Evolutionary conservation across 352 stramenopile species (phyloP).

Genomic region (Phytophthora hibernalis): DNA sequence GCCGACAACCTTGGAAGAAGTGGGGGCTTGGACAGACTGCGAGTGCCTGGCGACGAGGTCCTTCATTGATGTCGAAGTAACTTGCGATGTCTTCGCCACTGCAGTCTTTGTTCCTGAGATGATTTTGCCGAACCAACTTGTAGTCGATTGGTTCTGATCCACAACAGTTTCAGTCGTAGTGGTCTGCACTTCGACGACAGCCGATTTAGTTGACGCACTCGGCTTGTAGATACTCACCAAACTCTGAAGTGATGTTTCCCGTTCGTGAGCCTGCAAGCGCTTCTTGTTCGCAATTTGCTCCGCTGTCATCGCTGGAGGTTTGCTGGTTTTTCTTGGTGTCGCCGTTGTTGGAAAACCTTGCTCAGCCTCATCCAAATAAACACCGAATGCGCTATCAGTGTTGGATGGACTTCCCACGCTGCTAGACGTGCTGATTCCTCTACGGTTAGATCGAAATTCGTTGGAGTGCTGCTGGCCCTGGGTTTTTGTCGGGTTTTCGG

Average conservation of each 20-base stretch:
- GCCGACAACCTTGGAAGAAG: not conserved
- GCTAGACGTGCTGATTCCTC: not conserved
- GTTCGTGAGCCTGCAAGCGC: slow-evolving; percentile 30
- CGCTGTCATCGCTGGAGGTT: slow-evolving; percentile 13
- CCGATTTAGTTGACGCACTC: slow-evolving; percentile 1
- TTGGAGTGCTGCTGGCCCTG: slow-evolving; percentile 9
- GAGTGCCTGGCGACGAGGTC: slow-evolving; percentile 46
- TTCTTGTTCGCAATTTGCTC: slow-evolving; percentile 36
- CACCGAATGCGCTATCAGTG: not conserved
- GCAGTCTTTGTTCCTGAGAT: slow-evolving; percentile 4
- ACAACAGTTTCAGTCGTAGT: slow-evolving; percentile 10
- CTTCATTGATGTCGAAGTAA: slow-evolving; percentile 44
- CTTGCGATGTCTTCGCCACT: slow-evolving; percentile 25
- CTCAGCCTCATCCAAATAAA: not conserved
- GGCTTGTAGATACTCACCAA: slow-evolving; percentile 32
- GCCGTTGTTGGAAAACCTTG: slow-evolving; percentile 4
- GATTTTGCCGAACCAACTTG: slow-evolving; percentile 16
- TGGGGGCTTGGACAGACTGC: slow-evolving; percentile 11
- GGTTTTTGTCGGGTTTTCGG: slow-evolving; percentile 12
- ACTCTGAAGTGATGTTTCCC: slow-evolving; percentile 31
- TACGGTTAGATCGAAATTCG: not conserved
- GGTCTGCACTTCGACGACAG: not conserved
- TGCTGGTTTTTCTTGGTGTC: slow-evolving; percentile 12
- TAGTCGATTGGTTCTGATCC: not conserved
- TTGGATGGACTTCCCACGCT: not conserved